Percentiles rank a stretch among this genome's conserved stretches.
These are phyloP conservation scores for Lolium multiflorum DNA, from an alignment of 176 grass and related monocot species.

Conservation along the genomic window DNA sequence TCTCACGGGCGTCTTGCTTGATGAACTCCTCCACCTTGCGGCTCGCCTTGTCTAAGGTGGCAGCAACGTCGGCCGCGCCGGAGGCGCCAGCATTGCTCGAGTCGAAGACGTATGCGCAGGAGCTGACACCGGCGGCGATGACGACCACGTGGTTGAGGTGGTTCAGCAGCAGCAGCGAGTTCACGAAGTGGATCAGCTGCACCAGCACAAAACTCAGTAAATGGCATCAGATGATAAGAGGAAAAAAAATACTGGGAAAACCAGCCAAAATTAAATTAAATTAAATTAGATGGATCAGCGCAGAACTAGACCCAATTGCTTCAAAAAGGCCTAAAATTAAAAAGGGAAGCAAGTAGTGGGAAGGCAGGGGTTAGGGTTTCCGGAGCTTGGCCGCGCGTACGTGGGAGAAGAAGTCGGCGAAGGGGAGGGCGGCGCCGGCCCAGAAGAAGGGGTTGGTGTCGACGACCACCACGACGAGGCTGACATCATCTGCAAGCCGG, in stretches of 20 bases:
- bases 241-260: background rate
- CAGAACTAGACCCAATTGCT: background rate
- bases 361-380: slow-evolving; percentile 9
- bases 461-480: slow-evolving; percentile 75
- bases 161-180: slow-evolving; percentile 79
- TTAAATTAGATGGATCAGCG: background rate
- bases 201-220: background rate
- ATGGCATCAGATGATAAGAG: background rate
- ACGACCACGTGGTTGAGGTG: slow-evolving; percentile 84
- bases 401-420: slow-evolving; percentile 78
- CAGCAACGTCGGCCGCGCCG: slow-evolving; percentile 37
- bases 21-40: slow-evolving; percentile 75
- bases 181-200: slow-evolving; percentile 89
- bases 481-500: slow-evolving; percentile 72
- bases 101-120: slow-evolving; percentile 83
- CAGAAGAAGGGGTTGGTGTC: slow-evolving; percentile 97
- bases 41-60: slow-evolving; percentile 59
- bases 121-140: slow-evolving; percentile 72
- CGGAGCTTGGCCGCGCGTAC: slow-evolving; percentile 26
- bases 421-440: slow-evolving; percentile 63
- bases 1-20: slow-evolving; percentile 52
- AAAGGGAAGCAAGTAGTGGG: background rate
- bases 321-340: background rate
- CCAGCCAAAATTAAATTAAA: background rate
- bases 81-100: slow-evolving; percentile 47